These are phyloP conservation scores for Arachis hypogaea DNA, from an alignment of 306 rosid genomes.

Conservation along the genomic window DNA sequence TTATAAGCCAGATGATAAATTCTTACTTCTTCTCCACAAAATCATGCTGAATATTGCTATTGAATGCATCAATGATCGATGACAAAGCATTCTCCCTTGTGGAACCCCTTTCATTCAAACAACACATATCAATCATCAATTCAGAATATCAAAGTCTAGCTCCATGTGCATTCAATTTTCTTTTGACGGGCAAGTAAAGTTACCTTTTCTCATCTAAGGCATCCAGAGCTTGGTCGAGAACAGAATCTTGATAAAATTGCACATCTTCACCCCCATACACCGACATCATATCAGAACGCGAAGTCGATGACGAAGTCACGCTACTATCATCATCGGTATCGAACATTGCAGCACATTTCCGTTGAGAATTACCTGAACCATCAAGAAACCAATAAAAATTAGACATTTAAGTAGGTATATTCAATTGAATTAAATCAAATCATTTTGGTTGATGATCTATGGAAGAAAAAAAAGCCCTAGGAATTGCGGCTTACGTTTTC, in stretches of 20 bases:
- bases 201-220: constrained; percentile 87
- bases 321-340: constrained; percentile 90
- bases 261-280: constrained; percentile 63
- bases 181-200: neutral
- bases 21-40: constrained; percentile 88
- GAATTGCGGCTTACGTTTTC: constrained; percentile 71
- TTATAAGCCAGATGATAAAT: neutral
- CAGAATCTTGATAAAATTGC: constrained; percentile 63
- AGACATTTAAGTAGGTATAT: neutral
- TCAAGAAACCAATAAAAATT: neutral
- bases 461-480: constrained; percentile 22
- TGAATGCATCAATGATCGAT: constrained; percentile 67
- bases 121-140: neutral
- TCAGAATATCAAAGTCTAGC: neutral
- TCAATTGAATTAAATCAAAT: constrained; percentile 3
- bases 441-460: neutral
- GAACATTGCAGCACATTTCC: constrained; percentile 64
- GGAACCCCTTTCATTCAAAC: constrained; percentile 65
- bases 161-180: constrained; percentile 19
- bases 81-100: constrained; percentile 80
- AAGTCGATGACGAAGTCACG: constrained; percentile 78
- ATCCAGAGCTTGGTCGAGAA: constrained; percentile 91
- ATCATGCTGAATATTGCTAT: constrained; percentile 67
- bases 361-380: constrained; percentile 72
- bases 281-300: constrained; percentile 63